Evolutionary conservation across 257 asterid species (phyloP).

Genomic region (Eustoma russellianum): DNA sequence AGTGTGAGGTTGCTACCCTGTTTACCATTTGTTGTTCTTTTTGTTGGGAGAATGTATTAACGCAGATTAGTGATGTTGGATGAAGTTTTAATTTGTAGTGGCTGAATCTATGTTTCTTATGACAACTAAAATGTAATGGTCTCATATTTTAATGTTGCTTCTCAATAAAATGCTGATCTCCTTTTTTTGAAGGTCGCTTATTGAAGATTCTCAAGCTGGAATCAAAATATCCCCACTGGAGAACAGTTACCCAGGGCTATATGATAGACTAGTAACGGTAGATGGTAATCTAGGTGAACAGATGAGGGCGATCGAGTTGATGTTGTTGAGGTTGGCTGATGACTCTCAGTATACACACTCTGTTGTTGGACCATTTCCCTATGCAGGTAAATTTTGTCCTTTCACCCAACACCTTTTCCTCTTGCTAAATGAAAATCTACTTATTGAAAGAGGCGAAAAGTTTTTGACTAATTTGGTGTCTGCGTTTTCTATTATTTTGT

Average conservation of each 20-base stretch:
- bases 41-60: no score
- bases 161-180: constrained; percentile 1
- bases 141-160: background rate
- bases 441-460: background rate
- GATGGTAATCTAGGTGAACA: constrained; percentile 63
- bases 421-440: background rate
- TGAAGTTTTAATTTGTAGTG: constrained; percentile 1
- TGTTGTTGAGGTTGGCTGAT: constrained; percentile 63
- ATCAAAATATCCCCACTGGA: constrained; percentile 87
- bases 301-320: constrained; percentile 76
- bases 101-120: background rate
- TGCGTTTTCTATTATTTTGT: no score
- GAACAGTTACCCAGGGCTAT: constrained; percentile 69
- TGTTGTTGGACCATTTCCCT: constrained; percentile 59
- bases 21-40: no score
- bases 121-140: background rate
- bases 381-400: constrained; percentile 47
- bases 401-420: background rate
- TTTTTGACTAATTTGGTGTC: background rate
- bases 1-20: no score
- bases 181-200: constrained; percentile 37
- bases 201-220: constrained; percentile 73
- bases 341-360: constrained; percentile 71
- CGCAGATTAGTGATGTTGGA: background rate
- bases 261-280: constrained; percentile 77